A percentile compares a stretch with the other conserved stretches of the same genome.
phyloP scores from a whole-genome alignment of 768 basidiomycete species.

The Mycena capillaripes region DNA sequence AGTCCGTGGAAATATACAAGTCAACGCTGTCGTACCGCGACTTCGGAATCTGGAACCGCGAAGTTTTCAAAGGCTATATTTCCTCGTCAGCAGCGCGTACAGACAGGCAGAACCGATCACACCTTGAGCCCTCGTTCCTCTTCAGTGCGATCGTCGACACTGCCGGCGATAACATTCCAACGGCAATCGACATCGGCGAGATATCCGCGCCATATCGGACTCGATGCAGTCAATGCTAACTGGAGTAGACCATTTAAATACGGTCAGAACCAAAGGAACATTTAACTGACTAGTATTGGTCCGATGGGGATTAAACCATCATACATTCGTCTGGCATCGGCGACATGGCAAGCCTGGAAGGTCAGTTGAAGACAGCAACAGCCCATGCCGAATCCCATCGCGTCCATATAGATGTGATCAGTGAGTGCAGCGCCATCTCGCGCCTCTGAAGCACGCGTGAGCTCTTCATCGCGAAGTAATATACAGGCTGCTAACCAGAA shows the following conservation, averaged over 20 bases:
- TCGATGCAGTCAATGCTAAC: conserved; percentile 95
- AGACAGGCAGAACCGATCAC: conserved; percentile 2
- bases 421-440: conserved; percentile 88
- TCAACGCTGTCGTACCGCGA: conserved; percentile 98
- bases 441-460: conserved; percentile 70
- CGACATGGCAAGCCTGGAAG: conserved; percentile 96
- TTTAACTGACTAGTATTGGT: conserved; percentile 86
- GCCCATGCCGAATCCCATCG: conserved; percentile 99
- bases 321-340: conserved; percentile 93
- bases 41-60: conserved; percentile 89
- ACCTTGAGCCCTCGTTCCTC: conserved; percentile 95
- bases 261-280: background rate
- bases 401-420: conserved; percentile 97
- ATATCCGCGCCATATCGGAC: conserved; percentile 95
- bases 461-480: conserved; percentile 11
- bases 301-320: conserved; percentile 96
- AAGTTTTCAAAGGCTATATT: conserved; percentile 80
- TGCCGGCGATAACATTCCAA: conserved; percentile 99
- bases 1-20: conserved; percentile 89
- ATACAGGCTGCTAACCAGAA: conserved; percentile 64
- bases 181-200: conserved; percentile 97
- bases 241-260: conserved; percentile 45
- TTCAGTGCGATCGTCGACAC: conserved; percentile 96
- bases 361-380: conserved; percentile 98
- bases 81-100: background rate